Percentiles rank a stretch among this genome's conserved stretches.
Evolutionary conservation across 106 monocot species (phyloP).

Genomic region (Dioscorea dumetorum): DNA sequence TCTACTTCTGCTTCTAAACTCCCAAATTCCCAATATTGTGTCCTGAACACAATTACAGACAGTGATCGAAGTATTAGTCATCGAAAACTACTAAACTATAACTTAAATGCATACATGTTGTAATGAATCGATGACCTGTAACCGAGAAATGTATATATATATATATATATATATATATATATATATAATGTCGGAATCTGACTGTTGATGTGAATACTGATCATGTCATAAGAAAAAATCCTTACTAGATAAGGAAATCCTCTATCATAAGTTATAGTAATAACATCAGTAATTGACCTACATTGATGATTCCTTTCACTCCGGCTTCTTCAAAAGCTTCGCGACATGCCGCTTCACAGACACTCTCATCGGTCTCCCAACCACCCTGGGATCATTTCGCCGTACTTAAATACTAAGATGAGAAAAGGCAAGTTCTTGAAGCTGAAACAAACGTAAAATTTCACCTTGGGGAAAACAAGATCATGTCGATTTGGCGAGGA

Average conservation of each 20-base stretch:
- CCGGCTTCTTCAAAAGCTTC: conserved; percentile 86
- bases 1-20: conserved; percentile 74
- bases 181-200: too few species aligned
- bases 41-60: conserved; percentile 15
- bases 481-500: conserved; percentile 19
- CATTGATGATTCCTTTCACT: conserved; percentile 42
- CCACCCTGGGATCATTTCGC: conserved; percentile 37
- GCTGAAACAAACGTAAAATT: background rate
- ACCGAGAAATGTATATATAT: too few species aligned
- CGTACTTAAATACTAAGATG: background rate
- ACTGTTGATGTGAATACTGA: too few species aligned
- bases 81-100: too few species aligned
- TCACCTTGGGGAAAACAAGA: conserved; percentile 76
- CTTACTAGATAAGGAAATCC: too few species aligned
- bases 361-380: conserved; percentile 75
- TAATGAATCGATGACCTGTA: too few species aligned
- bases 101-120: too few species aligned
- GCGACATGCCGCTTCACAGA: conserved; percentile 53
- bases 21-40: conserved; percentile 46
- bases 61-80: too few species aligned
- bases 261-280: too few species aligned
- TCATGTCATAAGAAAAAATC: too few species aligned
- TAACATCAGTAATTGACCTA: conserved; percentile 3
- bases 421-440: background rate
- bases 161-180: too few species aligned